Evolutionary conservation across 2,329 filamentous ascomycete species (phyloP).

Genomic region (Trichothecium sympodiale): DNA sequence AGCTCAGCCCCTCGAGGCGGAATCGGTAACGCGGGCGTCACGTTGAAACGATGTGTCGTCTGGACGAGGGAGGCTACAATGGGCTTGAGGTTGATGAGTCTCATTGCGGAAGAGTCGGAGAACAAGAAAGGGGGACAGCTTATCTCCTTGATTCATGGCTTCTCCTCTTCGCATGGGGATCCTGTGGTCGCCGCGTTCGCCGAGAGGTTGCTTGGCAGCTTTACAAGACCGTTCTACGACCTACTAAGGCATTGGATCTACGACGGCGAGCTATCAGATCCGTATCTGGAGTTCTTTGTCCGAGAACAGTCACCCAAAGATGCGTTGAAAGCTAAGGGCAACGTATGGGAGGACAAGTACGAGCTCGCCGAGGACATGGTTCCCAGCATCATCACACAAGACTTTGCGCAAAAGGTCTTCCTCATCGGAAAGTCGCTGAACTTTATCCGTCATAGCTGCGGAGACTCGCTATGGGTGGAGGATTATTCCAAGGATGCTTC

Average conservation of each 20-base stretch:
- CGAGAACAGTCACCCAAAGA: slow-evolving; percentile 58
- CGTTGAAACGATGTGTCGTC: slow-evolving; percentile 86
- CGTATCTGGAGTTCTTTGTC: slow-evolving; percentile 92
- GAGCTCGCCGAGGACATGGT: slow-evolving; percentile 76
- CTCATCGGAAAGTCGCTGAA: slow-evolving; percentile 96
- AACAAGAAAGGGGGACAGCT: slow-evolving; percentile 78
- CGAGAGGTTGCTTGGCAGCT: slow-evolving; percentile 72
- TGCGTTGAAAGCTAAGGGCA: slow-evolving; percentile 49
- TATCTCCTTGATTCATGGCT: slow-evolving; percentile 85
- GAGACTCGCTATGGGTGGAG: slow-evolving; percentile 90
- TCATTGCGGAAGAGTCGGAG: slow-evolving; percentile 86
- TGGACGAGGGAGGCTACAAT: slow-evolving; percentile 98
- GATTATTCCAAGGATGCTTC: slow-evolving; percentile 88
- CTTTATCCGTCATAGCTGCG: slow-evolving; percentile 93
- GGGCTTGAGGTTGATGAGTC: slow-evolving; percentile 82
- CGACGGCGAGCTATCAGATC: slow-evolving; percentile 93
- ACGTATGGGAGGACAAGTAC: slow-evolving; percentile 98
- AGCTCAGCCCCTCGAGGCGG: slow-evolving; percentile 55
- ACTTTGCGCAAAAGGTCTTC: slow-evolving; percentile 94
- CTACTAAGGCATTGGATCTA: slow-evolving; percentile 97
- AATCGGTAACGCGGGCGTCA: slow-evolving; percentile 80
- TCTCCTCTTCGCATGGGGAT: slow-evolving; percentile 88
- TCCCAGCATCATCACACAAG: slow-evolving; percentile 82
- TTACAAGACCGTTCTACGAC: slow-evolving; percentile 92
- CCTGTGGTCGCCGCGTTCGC: slow-evolving; percentile 91